Evolutionary conservation across 306 rosid genomes (phyloP), one percentile per base, ranked within the genome.

Genomic region (Neltuma alba): DNA sequence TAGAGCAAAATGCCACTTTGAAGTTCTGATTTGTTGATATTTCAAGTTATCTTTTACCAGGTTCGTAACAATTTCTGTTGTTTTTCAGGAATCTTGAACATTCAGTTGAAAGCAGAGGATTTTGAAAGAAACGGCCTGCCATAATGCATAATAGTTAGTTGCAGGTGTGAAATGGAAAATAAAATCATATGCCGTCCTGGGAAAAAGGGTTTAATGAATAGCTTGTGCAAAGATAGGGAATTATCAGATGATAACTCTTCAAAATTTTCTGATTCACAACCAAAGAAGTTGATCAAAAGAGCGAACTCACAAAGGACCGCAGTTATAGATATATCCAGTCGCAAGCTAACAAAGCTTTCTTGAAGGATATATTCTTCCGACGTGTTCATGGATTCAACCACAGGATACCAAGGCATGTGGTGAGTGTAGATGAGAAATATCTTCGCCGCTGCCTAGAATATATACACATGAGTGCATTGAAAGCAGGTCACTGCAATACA

Each of bases 361-460:
- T 81, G 38, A 84, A 88, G 30, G 87, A 88, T 79, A 79, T 88
- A 6, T 76, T 87, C 71, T 81, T 85, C 66, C 89, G 82, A n/a
- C 69, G 74, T 60, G 87, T 76, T 71, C 52, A 78, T 80, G 90
- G 89, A 74, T 45, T 90, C 14, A 97, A 87, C 78, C 63, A 67
- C 54, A 86, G 90, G 83, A 90, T 96, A 77, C 96, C 97, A 9
- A 96, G 88, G 88, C 90, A 83, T 81, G 75, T 96, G 89, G 91
- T 89, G 78, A 91, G 92, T 36, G 77, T 85, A 42, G 97, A 96
- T 40, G 99, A 96, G 87, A 96, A 87, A 57, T 89, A 91, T 85
- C 84, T 89, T 62, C 97, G 91, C 21, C 92, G 89, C 55, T 96
- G 96, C 89, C 78, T 96, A 38, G 96, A 92, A 81, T 82, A 86